Percentiles rank a stretch among this genome's conserved stretches.
These are phyloP conservation scores for Rickenella mellea DNA, from an alignment of 768 basidiomycete species.

Conservation along the genomic window DNA sequence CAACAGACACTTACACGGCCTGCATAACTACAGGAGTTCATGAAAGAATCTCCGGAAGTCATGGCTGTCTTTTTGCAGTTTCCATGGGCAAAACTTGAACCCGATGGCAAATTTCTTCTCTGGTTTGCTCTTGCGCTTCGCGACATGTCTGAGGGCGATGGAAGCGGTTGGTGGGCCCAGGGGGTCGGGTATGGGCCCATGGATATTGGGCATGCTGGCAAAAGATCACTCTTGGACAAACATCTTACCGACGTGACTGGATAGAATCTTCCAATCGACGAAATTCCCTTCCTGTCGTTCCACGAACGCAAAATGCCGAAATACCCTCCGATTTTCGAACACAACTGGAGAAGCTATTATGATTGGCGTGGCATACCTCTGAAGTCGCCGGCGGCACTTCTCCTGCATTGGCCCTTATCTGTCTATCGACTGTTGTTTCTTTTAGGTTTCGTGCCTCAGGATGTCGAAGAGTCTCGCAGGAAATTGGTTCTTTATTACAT, in stretches of 20 bases:
- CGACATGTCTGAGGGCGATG: slow-evolving; percentile 24
- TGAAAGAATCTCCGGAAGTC: slow-evolving; percentile 23
- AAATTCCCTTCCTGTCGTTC: no score
- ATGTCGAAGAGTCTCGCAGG: slow-evolving; percentile 15
- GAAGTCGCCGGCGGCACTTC: slow-evolving; percentile 30
- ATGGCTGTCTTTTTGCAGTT: slow-evolving; percentile 26
- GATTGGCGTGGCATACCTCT: slow-evolving; percentile 34
- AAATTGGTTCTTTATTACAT: slow-evolving; percentile 26
- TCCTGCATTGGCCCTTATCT: slow-evolving; percentile 35
- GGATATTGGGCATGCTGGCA: no score
- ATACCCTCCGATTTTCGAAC: no score
- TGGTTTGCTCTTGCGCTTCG: slow-evolving; percentile 26
- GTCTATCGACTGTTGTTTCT: slow-evolving; percentile 28
- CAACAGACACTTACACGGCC: no score
- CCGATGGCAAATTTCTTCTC: slow-evolving; percentile 28
- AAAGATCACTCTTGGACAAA: no score
- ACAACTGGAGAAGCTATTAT: slow-evolving; percentile 38
- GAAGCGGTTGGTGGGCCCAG: slow-evolving; percentile 35
- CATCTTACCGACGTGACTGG: no score
- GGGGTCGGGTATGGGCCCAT: no score
- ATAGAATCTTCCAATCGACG: no score
- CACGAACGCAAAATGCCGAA: no score
- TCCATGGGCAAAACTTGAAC: slow-evolving; percentile 33
- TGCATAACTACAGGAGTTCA: slow-evolving; percentile 31
- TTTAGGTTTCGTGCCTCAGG: no score